phyloP scores from a whole-genome alignment of 257 asterid species.

The Solanum paucissectum region DNA sequence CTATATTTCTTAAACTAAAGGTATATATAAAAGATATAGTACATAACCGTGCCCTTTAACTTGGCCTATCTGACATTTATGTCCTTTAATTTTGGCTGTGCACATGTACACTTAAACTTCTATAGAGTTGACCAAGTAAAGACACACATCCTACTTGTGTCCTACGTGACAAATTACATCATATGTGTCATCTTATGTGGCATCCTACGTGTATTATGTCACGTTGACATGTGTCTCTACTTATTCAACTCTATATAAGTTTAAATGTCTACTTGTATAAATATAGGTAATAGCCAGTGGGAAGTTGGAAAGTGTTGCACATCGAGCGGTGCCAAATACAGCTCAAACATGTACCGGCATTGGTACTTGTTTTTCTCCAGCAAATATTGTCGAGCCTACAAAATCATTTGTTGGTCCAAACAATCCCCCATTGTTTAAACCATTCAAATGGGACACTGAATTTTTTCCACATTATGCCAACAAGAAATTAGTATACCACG shows the following conservation, averaged over 20 bases:
- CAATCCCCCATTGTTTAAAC: not conserved
- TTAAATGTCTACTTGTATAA: not conserved
- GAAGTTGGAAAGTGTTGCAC: not conserved
- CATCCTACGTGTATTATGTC: no score
- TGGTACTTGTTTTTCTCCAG: not conserved
- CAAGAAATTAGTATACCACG: not conserved
- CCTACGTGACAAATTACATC: no score
- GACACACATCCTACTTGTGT: no score
- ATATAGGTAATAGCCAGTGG: not conserved
- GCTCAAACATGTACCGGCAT: not conserved
- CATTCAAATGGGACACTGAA: not conserved
- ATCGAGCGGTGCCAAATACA: not conserved
- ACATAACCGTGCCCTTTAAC: not conserved
- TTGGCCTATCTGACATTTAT: no score
- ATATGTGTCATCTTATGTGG: no score
- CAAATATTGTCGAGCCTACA: not conserved
- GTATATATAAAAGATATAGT: no score
- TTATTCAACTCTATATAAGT: no score
- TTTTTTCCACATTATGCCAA: not conserved
- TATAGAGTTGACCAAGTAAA: no score
- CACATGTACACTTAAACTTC: no score
- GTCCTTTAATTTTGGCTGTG: no score
- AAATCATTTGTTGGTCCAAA: not conserved
- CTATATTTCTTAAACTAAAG: no score
- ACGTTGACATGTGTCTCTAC: no score